These are phyloP conservation scores for Brassica cretica DNA, from an alignment of 345 rosid species.

Conservation along the genomic window DNA sequence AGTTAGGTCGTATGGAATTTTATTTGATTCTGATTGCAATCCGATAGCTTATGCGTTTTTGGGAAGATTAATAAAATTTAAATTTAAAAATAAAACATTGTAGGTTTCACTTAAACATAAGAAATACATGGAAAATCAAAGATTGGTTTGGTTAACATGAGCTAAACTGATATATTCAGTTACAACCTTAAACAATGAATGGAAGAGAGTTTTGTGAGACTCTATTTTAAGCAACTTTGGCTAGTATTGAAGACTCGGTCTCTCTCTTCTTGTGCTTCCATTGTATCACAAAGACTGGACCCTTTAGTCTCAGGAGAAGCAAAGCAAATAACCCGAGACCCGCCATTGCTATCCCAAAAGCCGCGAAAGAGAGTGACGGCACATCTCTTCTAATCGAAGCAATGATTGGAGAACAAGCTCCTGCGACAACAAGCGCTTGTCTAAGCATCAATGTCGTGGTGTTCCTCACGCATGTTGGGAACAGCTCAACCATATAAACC, in stretches of 20 bases:
- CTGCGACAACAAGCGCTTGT: neutral
- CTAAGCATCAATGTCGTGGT: neutral
- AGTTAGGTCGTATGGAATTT: too few species aligned
- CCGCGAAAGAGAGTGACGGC: neutral
- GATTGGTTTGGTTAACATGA: neutral
- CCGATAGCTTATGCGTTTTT: too few species aligned
- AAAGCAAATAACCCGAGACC: conserved; percentile 1
- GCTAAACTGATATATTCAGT: neutral
- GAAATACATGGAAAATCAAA: neutral
- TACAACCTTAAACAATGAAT: neutral
- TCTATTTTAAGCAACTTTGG: neutral
- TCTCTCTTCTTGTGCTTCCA: conserved; percentile 12
- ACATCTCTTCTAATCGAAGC: conserved; percentile 7
- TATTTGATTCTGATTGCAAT: too few species aligned
- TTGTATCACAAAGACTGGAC: conserved; percentile 9
- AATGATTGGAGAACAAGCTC: conserved; percentile 15
- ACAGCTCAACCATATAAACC: conserved; percentile 8
- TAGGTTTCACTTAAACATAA: neutral
- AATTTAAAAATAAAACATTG: neutral
- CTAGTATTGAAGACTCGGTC: neutral
- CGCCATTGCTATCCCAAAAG: neutral
- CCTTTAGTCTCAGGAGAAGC: conserved; percentile 6
- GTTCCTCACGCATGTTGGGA: conserved; percentile 13
- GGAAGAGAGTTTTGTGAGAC: neutral
- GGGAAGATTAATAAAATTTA: too few species aligned